Evolutionary conservation across 2,329 filamentous ascomycete species (phyloP).

Genomic region (Pyricularia grisea): DNA sequence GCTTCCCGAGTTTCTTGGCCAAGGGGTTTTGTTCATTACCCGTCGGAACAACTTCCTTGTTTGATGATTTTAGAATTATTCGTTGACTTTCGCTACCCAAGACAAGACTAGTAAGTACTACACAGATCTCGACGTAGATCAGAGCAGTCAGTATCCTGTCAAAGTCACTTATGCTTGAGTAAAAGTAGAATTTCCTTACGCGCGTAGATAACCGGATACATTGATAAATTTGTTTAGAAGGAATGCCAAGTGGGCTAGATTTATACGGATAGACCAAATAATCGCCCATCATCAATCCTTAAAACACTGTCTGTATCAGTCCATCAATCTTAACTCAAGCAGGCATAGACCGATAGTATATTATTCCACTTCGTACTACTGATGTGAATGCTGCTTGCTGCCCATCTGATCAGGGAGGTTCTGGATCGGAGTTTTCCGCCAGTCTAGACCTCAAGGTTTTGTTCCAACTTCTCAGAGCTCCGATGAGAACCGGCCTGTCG

Average conservation of each 20-base stretch:
- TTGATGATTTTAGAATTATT: neutral
- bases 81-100: neutral
- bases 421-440: neutral
- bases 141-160: no score
- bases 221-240: no score
- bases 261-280: no score
- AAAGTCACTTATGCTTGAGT: no score
- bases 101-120: neutral
- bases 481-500: neutral
- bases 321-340: neutral
- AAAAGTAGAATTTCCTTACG: no score
- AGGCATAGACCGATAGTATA: neutral
- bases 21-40: neutral
- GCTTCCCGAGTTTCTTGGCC: neutral
- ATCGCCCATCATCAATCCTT: no score
- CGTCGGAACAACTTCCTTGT: neutral
- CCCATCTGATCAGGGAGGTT: neutral
- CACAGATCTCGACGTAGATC: no score
- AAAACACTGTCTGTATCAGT: neutral
- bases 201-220: no score
- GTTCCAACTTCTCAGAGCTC: neutral
- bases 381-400: neutral
- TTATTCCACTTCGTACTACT: neutral
- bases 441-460: neutral
- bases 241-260: no score